Percentiles rank a stretch among this genome's conserved stretches.
Evolutionary conservation across 331 rosid genomes (phyloP).

Genomic region (Quercus lobata): DNA sequence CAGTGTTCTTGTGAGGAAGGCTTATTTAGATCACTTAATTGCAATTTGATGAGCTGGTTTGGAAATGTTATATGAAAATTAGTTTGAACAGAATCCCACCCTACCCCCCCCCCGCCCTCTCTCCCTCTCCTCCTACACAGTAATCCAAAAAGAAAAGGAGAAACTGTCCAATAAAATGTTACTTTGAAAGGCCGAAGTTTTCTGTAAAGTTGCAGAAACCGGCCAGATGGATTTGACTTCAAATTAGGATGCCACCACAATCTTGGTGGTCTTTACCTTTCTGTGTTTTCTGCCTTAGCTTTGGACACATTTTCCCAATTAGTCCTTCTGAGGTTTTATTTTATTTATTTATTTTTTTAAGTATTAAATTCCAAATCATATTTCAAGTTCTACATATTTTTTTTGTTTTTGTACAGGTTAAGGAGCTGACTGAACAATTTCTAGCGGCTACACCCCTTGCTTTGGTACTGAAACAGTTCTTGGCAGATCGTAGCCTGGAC

Average conservation of each 20-base stretch:
- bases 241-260: neutral
- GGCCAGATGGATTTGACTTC: neutral
- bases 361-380: neutral
- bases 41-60: neutral
- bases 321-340: neutral
- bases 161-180: neutral
- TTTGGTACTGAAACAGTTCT: constrained; percentile 81
- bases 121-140: neutral
- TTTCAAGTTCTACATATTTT: neutral
- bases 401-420: constrained; percentile 45
- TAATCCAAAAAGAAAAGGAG: neutral
- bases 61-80: neutral
- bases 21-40: neutral
- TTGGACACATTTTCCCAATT: neutral
- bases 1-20: neutral
- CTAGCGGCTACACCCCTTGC: constrained; percentile 95
- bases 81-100: neutral
- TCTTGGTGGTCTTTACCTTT: neutral
- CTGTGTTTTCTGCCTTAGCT: neutral
- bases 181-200: neutral
- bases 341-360: neutral
- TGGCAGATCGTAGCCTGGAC: constrained; percentile 96
- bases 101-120: neutral
- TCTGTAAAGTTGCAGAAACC: neutral
- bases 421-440: constrained; percentile 83